Evolutionary conservation across 208 protist genomes (phyloP).

Genomic region (Leishmania martiniquensis): DNA sequence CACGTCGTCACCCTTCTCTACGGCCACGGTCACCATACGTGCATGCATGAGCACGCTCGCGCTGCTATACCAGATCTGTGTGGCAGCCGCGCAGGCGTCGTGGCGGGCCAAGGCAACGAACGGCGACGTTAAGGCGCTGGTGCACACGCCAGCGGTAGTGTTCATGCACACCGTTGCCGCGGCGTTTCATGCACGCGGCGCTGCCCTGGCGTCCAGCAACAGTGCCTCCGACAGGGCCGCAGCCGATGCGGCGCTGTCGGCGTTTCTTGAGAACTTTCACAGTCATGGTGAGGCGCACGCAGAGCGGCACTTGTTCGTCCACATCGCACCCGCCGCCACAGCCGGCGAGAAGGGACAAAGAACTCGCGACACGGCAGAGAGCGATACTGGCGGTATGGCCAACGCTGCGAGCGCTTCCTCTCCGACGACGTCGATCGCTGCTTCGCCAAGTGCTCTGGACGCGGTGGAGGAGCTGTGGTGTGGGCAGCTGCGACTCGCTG

Average conservation of each 20-base stretch:
- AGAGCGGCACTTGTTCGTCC: constrained; percentile 14
- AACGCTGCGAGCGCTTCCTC: background rate
- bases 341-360: background rate
- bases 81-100: constrained; percentile 20
- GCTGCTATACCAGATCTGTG: constrained; percentile 28
- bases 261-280: constrained; percentile 18
- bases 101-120: constrained; percentile 21
- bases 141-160: constrained; percentile 7
- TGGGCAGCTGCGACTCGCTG: constrained; percentile 1
- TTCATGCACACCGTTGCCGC: constrained; percentile 12
- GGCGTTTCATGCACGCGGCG: constrained; percentile 15
- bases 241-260: constrained; percentile 5
- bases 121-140: constrained; percentile 11
- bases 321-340: constrained; percentile 11
- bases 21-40: background rate
- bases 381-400: background rate
- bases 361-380: background rate
- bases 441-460: background rate
- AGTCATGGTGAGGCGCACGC: background rate
- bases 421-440: background rate
- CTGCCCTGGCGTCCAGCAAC: background rate
- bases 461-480: constrained; percentile 11
- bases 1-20: background rate
- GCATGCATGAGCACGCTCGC: constrained; percentile 22
- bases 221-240: background rate